Conservation (phyloP, 2,329 filamentous ascomycete species). For the Xylariomycetidae sp. region DNA sequence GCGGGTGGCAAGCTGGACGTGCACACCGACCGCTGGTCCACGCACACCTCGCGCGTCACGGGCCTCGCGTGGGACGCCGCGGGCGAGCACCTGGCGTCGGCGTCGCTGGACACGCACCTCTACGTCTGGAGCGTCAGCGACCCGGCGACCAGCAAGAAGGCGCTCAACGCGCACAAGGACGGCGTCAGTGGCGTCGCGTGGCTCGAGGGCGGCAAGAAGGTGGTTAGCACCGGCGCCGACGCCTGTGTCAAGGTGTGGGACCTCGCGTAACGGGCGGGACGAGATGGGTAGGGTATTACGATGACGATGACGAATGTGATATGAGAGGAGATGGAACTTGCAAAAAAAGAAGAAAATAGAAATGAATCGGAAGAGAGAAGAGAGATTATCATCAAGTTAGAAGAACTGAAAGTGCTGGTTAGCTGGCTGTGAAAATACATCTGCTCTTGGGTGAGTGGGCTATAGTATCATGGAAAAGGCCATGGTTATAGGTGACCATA, state of each 20-base stretch:
- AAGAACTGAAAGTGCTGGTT: no score
- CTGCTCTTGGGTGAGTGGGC: no score
- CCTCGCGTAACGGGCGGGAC: no score
- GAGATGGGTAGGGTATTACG: no score
- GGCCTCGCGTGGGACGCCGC: conserved; percentile 69
- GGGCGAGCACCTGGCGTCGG: conserved; percentile 74
- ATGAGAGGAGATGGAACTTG: no score
- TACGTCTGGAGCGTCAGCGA: conserved; percentile 84
- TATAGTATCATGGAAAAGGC: no score
- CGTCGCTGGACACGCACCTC: conserved; percentile 83
- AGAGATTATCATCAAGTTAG: no score
- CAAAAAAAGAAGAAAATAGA: no score
- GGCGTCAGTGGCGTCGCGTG: conserved; percentile 85
- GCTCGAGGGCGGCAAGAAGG: conserved; percentile 58
- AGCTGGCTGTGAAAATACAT: no score
- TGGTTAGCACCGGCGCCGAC: conserved; percentile 80
- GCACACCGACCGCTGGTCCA: conserved; percentile 67
- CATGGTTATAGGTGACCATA: no score
- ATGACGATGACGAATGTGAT: no score
- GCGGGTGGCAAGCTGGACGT: conserved; percentile 56
- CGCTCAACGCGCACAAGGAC: conserved; percentile 88
- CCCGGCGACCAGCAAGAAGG: conserved; percentile 79
- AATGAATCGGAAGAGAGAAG: no score
- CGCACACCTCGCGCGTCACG: conserved; percentile 53
- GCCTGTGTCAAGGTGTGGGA: conserved; percentile 88